Evolutionary conservation across 257 asterid species (phyloP).

Genomic region (Solanum tarijense): DNA sequence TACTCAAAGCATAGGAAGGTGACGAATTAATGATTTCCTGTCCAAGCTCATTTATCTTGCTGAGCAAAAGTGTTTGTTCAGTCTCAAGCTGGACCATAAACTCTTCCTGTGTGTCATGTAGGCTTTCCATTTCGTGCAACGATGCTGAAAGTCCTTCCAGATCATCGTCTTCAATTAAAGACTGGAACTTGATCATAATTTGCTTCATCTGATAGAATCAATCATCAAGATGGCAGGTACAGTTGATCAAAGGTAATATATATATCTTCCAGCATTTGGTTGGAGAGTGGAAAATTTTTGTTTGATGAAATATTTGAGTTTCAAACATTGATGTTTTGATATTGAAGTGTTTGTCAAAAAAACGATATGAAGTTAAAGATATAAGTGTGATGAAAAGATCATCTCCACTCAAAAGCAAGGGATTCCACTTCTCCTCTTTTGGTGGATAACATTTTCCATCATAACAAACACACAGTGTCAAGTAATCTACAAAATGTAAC

Average conservation of each 20-base stretch:
- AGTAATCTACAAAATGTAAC: background rate
- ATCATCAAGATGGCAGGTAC: background rate
- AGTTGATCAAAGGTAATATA: background rate
- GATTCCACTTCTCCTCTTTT: background rate
- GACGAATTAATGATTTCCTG: conserved; percentile 78
- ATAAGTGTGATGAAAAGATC: background rate
- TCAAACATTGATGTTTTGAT: background rate
- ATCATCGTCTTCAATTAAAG: conserved; percentile 47
- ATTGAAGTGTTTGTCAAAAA: background rate
- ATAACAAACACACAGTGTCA: background rate
- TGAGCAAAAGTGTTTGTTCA: conserved; percentile 62
- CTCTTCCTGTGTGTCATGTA: conserved; percentile 67
- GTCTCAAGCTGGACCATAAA: conserved; percentile 64
- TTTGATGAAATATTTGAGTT: background rate
- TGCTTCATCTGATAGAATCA: conserved; percentile 55
- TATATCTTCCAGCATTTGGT: background rate
- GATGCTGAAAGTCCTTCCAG: conserved; percentile 50
- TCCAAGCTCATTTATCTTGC: conserved; percentile 81
- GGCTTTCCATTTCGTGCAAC: conserved; percentile 57
- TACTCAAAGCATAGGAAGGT: conserved; percentile 27
- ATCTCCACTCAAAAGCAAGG: background rate
- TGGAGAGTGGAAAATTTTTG: background rate
- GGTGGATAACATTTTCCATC: background rate
- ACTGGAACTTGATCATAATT: conserved; percentile 56
- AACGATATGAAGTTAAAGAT: background rate